Conservation (phyloP, 192 early-diverging fungal species). For the Piromyces finnis region DNA sequence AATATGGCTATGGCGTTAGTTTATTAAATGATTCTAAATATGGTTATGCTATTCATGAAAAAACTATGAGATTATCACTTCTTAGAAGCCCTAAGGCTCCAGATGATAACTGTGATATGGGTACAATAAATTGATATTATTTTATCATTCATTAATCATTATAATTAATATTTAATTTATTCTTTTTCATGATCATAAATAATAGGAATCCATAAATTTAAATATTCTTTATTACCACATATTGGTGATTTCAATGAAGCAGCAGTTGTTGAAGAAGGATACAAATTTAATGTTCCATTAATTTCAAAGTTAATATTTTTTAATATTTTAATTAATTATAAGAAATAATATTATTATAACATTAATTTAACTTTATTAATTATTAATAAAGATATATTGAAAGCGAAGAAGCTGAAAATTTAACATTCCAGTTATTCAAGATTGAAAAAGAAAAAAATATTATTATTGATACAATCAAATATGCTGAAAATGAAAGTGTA, state of each 20-base stretch:
- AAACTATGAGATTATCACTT: slow-evolving; percentile 65
- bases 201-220: slow-evolving; percentile 64
- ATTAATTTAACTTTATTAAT: neutral
- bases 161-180: neutral
- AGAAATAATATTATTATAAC: neutral
- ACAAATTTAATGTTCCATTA: slow-evolving; percentile 78
- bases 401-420: neutral
- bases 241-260: slow-evolving; percentile 59
- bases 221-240: slow-evolving; percentile 84
- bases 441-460: slow-evolving; percentile 42
- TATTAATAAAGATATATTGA: slow-evolving; percentile 2
- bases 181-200: too few relatives aligned
- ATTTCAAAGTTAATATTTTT: slow-evolving; percentile 10
- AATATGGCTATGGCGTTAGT: slow-evolving; percentile 86
- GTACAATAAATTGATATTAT: too few relatives aligned
- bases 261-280: slow-evolving; percentile 69
- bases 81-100: slow-evolving; percentile 76
- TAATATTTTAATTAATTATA: neutral
- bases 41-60: slow-evolving; percentile 69
- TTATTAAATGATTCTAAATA: slow-evolving; percentile 95
- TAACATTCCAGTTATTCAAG: slow-evolving; percentile 5
- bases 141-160: too few relatives aligned
- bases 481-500: slow-evolving; percentile 45
- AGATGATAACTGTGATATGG: slow-evolving; percentile 46
- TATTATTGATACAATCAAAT: slow-evolving; percentile 81